Evolutionary conservation across 257 asterid species (phyloP).

Genomic region (Solanum raphanifolium): DNA sequence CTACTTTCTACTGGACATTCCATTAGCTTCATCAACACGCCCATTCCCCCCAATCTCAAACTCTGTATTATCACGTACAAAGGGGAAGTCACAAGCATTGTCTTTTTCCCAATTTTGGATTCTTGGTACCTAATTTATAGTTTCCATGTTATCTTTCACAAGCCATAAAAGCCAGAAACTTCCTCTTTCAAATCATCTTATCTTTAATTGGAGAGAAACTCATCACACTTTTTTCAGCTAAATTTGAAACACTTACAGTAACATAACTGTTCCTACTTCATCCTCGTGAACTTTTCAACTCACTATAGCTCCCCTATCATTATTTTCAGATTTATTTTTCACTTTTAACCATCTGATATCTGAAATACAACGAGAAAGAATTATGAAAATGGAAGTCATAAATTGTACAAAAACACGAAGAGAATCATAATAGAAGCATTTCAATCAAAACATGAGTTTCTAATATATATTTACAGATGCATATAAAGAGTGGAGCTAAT

Average conservation of each 20-base stretch:
- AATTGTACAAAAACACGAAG: neutral
- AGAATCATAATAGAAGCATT: neutral
- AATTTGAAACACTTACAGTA: neutral
- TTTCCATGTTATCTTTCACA: neutral
- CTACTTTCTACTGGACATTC: neutral
- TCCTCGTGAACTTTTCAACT: neutral
- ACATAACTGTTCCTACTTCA: neutral
- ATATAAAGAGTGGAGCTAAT: neutral
- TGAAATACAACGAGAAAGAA: neutral
- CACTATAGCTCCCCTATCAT: neutral
- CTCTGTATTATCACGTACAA: neutral
- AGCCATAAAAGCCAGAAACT: neutral
- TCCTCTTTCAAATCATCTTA: neutral
- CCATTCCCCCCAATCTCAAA: neutral
- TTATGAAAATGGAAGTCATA: neutral
- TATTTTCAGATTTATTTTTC: neutral
- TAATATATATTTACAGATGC: neutral
- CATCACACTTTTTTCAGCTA: neutral
- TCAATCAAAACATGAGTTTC: neutral
- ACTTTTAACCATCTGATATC: neutral
- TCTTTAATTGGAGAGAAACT: neutral
- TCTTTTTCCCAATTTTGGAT: neutral
- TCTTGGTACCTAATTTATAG: neutral
- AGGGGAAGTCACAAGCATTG: neutral
- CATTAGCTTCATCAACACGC: neutral